Evolutionary conservation across 2,329 filamentous ascomycete genomes (phyloP), one percentile per base, ranked within the genome.

Genomic region (Colletotrichum gloeosporioides): DNA sequence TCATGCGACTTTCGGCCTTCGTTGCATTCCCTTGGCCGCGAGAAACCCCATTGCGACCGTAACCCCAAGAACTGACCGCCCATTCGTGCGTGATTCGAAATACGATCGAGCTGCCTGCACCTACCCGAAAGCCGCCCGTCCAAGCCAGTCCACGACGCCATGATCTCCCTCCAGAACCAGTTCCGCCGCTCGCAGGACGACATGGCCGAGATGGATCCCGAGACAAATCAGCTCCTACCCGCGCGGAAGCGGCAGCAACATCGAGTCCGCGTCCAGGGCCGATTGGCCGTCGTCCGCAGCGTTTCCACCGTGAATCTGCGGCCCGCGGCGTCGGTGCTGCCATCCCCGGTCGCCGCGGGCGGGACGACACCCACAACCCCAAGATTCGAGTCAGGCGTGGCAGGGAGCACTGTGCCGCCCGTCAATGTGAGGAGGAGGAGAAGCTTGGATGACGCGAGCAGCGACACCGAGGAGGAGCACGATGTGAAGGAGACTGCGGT

Each of bases 261-360:
- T 77, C 81, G 81, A 36, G 84, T 86, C 18, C 83, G 84, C 67
- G 79, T 86, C 4, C 85, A 86, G 74, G 84, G 84, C n/a, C 80
- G 79, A 8, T 79, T 86, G 31, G 84, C 83, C 5, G 77, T 82
- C 8, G 84, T 86, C 12, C 80, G 81, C 16, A 86, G 83, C 78
- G 81, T 86, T 34, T 85, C 84, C 15, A 79, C 82, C 8, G 79
- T 77, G 44, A 81, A 82, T 55, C 71, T 83, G 27, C 73, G 77
- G 10, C 62, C 76, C 12, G 32, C 67, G 6, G 39, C 59, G 31
- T 71, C 75, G 8, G 34, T 36, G 61, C 73, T 61, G 49, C 73
- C 74, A 9, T 65, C 70, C 59, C 59, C 73, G 63, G 68, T 64
- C 53, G 39, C 22, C 10, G 25, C 57, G 31, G 55, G 66, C 65